phyloP scores from a whole-genome alignment of 805 yeast genomes.

The Candida maris region DNA sequence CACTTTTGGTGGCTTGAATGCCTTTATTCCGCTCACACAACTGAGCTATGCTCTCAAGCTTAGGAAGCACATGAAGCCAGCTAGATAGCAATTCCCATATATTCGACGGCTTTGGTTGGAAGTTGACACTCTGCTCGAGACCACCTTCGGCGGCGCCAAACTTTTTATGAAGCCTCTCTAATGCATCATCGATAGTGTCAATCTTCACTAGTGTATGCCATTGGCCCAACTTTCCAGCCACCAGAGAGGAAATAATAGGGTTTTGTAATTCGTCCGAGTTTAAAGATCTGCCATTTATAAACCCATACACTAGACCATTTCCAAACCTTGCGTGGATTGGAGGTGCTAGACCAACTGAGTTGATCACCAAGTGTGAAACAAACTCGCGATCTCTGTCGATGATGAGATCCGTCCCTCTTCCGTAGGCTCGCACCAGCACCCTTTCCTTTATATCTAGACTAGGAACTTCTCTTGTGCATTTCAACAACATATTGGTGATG shows the following conservation, averaged over 20 bases:
- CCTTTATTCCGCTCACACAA: slow-evolving; percentile 36
- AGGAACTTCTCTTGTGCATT: slow-evolving; percentile 34
- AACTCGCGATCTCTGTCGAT: slow-evolving; percentile 74
- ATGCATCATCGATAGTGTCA: slow-evolving; percentile 45
- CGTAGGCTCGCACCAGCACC: slow-evolving; percentile 66
- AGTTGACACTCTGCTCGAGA: slow-evolving; percentile 3
- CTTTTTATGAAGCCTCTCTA: slow-evolving; percentile 35
- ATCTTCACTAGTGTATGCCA: slow-evolving; percentile 58
- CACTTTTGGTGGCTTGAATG: slow-evolving; percentile 7
- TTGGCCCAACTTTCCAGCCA: slow-evolving; percentile 64
- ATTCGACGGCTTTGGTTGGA: slow-evolving; percentile 32
- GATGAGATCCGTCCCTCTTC: slow-evolving; percentile 66
- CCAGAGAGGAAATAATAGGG: slow-evolving; percentile 46
- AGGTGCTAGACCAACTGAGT: slow-evolving; percentile 62
- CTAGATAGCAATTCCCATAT: slow-evolving; percentile 58
- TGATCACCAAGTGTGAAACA: slow-evolving; percentile 62
- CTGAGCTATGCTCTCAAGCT: slow-evolving; percentile 36
- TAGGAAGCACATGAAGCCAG: slow-evolving; percentile 65
- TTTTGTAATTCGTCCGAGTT: slow-evolving; percentile 50
- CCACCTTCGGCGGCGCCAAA: slow-evolving; percentile 8
- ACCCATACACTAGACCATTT: slow-evolving; percentile 73
- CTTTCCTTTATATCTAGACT: slow-evolving; percentile 26
- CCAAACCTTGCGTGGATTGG: slow-evolving; percentile 62
- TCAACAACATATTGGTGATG: slow-evolving; percentile 57
- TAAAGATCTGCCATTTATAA: slow-evolving; percentile 59